Evolutionary conservation across 768 basidiomycete species (phyloP).

Genomic region (Tricholoma terreum): DNA sequence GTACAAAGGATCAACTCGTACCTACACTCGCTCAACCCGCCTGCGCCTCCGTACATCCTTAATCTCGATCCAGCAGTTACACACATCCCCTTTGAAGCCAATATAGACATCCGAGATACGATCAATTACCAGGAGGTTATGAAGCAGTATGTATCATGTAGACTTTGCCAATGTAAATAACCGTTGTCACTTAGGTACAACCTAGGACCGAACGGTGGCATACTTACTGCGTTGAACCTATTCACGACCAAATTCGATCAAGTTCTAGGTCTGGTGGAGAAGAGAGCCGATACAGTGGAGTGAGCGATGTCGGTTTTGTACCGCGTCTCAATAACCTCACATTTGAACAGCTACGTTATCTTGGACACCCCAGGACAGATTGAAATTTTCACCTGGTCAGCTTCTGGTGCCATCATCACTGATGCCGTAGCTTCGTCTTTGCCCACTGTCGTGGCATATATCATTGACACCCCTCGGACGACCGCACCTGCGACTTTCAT

Average conservation of each 20-base stretch:
- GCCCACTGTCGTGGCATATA: constrained; percentile 93
- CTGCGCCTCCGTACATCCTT: constrained; percentile 86
- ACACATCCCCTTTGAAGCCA: constrained; percentile 88
- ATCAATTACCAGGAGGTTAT: constrained; percentile 98
- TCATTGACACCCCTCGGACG: constrained; percentile 95
- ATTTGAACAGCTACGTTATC: constrained; percentile 72
- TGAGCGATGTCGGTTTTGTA: constrained; percentile 37
- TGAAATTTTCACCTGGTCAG: constrained; percentile 99
- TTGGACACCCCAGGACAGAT: constrained; percentile 99
- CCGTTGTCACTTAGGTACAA: constrained; percentile 64
- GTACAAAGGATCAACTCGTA: constrained; percentile 94
- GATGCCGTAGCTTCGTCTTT: constrained; percentile 92
- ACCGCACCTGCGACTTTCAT: constrained; percentile 97
- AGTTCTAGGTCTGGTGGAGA: constrained; percentile 88
- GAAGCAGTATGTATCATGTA: constrained; percentile 82
- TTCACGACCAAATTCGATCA: constrained; percentile 99
- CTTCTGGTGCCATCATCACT: constrained; percentile 97
- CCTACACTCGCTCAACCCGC: constrained; percentile 65
- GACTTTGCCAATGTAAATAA: constrained; percentile 20
- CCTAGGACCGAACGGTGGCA: constrained; percentile 96
- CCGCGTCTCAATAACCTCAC: neutral
- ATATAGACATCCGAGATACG: constrained; percentile 98
- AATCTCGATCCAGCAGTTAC: constrained; percentile 97
- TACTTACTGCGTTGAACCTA: constrained; percentile 92
- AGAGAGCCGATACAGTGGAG: constrained; percentile 85